A percentile compares a stretch with the other conserved stretches of the same genome.
These are phyloP conservation scores for Juncus inflexus DNA, from an alignment of 176 grass and related monocot species.

Conservation along the genomic window DNA sequence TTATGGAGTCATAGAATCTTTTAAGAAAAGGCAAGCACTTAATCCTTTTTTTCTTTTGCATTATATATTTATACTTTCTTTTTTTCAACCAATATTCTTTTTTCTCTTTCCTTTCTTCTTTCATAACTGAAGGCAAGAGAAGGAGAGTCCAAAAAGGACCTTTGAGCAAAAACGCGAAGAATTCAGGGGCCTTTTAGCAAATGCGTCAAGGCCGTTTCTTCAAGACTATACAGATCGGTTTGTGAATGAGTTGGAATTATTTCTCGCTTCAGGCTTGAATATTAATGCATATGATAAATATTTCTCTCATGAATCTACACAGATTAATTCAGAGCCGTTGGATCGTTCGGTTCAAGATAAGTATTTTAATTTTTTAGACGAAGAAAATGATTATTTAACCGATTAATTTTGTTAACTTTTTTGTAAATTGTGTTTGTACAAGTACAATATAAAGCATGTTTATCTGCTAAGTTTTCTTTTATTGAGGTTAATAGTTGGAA, in stretches of 20 bases:
- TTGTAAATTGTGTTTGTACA: not conserved
- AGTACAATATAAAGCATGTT: constrained; percentile 5
- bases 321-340: constrained; percentile 7
- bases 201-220: constrained; percentile 67
- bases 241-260: constrained; percentile 61
- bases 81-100: not conserved
- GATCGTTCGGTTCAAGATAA: constrained; percentile 18
- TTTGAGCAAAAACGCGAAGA: constrained; percentile 47
- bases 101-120: not conserved
- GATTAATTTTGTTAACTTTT: constrained; percentile 2
- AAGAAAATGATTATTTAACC: constrained; percentile 18
- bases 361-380: not conserved
- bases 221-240: constrained; percentile 49
- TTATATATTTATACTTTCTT: not conserved
- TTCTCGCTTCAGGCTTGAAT: constrained; percentile 66
- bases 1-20: constrained; percentile 62
- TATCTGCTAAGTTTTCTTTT: not conserved
- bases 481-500: too few relatives aligned
- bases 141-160: constrained; percentile 8
- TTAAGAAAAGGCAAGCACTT: constrained; percentile 48
- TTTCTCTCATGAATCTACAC: not conserved
- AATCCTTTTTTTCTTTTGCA: not conserved
- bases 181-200: constrained; percentile 51
- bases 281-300: constrained; percentile 65
- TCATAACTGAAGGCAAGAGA: constrained; percentile 29